A percentile compares a stretch with the other conserved stretches of the same genome.
These are phyloP conservation scores for Aspergillus diversus DNA, from an alignment of 495 filamentous ascomycete species.

Conservation along the genomic window DNA sequence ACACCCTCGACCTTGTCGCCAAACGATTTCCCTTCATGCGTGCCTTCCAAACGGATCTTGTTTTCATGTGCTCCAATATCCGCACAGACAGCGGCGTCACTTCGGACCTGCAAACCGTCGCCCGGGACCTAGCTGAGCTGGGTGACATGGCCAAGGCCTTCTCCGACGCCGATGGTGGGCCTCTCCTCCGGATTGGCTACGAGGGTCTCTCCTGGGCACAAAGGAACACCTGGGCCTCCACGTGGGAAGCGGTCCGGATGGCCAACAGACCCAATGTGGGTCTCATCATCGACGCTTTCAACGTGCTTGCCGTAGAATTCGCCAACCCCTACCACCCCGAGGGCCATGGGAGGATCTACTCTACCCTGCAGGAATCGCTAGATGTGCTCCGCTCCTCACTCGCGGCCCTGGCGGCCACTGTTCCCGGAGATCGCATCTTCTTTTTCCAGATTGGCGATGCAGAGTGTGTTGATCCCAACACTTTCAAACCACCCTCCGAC, in stretches of 20 bases:
- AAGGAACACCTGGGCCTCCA: slow-evolving; percentile 61
- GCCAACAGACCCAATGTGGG: slow-evolving; percentile 64
- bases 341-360: slow-evolving; percentile 33
- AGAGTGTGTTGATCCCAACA: slow-evolving; percentile 52
- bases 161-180: slow-evolving; percentile 33
- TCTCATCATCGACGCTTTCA: slow-evolving; percentile 71
- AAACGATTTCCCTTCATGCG: slow-evolving; percentile 44
- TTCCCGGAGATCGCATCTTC: slow-evolving; percentile 67
- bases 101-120: slow-evolving; percentile 34
- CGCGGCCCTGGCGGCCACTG: slow-evolving; percentile 48
- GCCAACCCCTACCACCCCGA: slow-evolving; percentile 57
- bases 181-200: slow-evolving; percentile 36
- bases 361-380: slow-evolving; percentile 29
- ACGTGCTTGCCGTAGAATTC: slow-evolving; percentile 68
- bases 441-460: slow-evolving; percentile 74
- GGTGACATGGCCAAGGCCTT: slow-evolving; percentile 37
- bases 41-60: slow-evolving; percentile 40
- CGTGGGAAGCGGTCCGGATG: slow-evolving; percentile 60
- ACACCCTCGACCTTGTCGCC: slow-evolving; percentile 31
- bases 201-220: slow-evolving; percentile 63
- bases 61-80: slow-evolving; percentile 40
- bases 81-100: slow-evolving; percentile 36
- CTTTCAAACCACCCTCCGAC: slow-evolving; percentile 31
- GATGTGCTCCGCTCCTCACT: slow-evolving; percentile 38
- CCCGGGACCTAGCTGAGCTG: slow-evolving; percentile 34